A percentile compares a stretch with the other conserved stretches of the same genome.
Conservation (phyloP, 2,329 filamentous ascomycete species). For the Macroventuria anomochaeta region DNA sequence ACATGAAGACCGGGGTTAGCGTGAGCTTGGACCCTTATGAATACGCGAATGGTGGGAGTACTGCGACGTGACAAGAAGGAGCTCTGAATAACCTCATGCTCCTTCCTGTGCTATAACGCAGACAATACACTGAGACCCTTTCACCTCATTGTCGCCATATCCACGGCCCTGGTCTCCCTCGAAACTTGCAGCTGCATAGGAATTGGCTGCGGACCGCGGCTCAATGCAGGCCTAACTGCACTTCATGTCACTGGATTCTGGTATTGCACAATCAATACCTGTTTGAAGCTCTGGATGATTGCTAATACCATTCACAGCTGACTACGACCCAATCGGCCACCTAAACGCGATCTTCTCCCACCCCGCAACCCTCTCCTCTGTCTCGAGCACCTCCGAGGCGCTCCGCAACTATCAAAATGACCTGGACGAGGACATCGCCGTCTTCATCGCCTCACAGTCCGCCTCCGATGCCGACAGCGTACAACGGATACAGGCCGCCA, state of each 20-base stretch:
- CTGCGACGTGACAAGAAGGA: constrained; percentile 13
- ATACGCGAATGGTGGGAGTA: constrained; percentile 11
- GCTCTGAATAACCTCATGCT: constrained; percentile 19
- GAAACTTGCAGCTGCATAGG: constrained; percentile 18
- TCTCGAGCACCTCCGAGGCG: constrained; percentile 74
- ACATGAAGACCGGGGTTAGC: constrained; percentile 16
- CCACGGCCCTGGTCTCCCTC: not conserved
- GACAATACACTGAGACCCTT: not conserved
- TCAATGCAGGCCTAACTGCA: constrained; percentile 46
- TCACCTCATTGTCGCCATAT: not conserved
- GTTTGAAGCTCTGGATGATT: constrained; percentile 16
- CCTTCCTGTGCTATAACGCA: constrained; percentile 14
- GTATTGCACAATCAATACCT: constrained; percentile 29
- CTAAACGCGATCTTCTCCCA: constrained; percentile 93
- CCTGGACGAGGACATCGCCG: constrained; percentile 77
- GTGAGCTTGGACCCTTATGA: constrained; percentile 22
- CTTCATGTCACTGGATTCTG: constrained; percentile 50
- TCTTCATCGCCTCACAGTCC: constrained; percentile 76
- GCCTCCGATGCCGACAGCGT: constrained; percentile 87
- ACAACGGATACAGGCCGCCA: constrained; percentile 87
- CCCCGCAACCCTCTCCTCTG: constrained; percentile 80
- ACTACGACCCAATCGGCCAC: constrained; percentile 93
- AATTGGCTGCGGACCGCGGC: constrained; percentile 36
- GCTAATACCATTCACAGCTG: constrained; percentile 58
- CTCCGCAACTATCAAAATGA: constrained; percentile 81